A percentile compares a stretch with the other conserved stretches of the same genome.
Conservation (phyloP, 345 rosid genomes). For the Geranium brycei region DNA sequence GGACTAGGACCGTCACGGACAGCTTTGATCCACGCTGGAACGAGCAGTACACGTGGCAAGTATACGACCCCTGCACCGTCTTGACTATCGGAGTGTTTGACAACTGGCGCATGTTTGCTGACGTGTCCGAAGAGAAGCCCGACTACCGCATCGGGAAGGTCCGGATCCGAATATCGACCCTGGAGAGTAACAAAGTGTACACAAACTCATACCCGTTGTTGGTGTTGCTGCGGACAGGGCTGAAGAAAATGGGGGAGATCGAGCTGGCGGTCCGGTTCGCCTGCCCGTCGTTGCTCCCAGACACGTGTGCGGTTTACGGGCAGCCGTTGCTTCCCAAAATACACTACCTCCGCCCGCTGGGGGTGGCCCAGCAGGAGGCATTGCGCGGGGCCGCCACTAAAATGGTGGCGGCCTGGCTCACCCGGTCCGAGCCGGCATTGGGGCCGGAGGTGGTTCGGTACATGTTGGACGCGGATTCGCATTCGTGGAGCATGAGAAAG, state of each 20-base stretch:
- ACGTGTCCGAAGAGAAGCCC: slow-evolving; percentile 33
- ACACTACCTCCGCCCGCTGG: slow-evolving; percentile 91
- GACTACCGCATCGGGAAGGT: slow-evolving; percentile 71
- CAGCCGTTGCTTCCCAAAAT: slow-evolving; percentile 81
- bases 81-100: slow-evolving; percentile 76
- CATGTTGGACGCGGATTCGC: slow-evolving; percentile 95
- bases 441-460: slow-evolving; percentile 78
- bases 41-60: slow-evolving; percentile 99
- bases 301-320: slow-evolving; percentile 59
- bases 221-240: slow-evolving; percentile 45
- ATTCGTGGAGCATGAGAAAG: slow-evolving; percentile 96
- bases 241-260: slow-evolving; percentile 96
- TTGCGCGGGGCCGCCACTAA: slow-evolving; percentile 78
- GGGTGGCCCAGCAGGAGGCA: slow-evolving; percentile 90
- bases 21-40: slow-evolving; percentile 97
- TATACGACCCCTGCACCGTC: slow-evolving; percentile 88
- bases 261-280: slow-evolving; percentile 81
- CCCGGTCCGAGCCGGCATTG: slow-evolving; percentile 73
- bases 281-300: slow-evolving; percentile 70
- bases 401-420: slow-evolving; percentile 83
- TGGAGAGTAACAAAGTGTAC: slow-evolving; percentile 86
- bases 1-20: slow-evolving; percentile 75
- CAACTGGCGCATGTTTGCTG: slow-evolving; percentile 83
- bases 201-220: slow-evolving; percentile 72
- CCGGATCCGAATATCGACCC: slow-evolving; percentile 70